Percentiles rank a stretch among this genome's conserved stretches.
Conservation (phyloP, 2,329 filamentous ascomycete species). For the Ophiocordyceps camponoti-leonardi region DNA sequence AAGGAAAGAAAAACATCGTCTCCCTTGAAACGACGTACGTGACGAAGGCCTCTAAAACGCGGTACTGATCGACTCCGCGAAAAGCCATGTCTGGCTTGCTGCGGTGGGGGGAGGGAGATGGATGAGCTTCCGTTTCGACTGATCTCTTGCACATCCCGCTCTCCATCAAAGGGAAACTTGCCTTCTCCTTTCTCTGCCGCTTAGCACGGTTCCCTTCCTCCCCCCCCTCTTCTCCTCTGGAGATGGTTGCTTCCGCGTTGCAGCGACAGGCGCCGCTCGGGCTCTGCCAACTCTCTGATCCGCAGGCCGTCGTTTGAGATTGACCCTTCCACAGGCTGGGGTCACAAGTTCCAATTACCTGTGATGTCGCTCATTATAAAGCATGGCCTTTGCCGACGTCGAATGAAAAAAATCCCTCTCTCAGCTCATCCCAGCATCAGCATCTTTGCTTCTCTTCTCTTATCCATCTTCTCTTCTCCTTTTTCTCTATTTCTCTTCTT, state of each 20-base stretch:
- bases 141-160: neutral
- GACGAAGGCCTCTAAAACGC: neutral
- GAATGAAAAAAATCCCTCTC: too few relatives aligned
- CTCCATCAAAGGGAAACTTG: neutral
- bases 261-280: neutral
- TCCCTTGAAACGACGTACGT: neutral
- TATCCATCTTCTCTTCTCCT: neutral
- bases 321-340: too few relatives aligned
- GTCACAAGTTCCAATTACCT: too few relatives aligned
- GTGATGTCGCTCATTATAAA: too few relatives aligned
- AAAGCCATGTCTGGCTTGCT: too few relatives aligned
- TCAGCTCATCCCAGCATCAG: too few relatives aligned
- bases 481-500: neutral
- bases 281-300: neutral
- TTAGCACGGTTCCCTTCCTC: neutral
- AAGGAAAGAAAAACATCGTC: neutral
- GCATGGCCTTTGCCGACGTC: too few relatives aligned
- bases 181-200: neutral
- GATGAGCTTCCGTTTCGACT: slow-evolving; percentile 1
- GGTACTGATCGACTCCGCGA: neutral
- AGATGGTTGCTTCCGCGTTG: neutral
- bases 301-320: too few relatives aligned
- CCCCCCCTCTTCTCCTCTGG: too few relatives aligned
- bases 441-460: too few relatives aligned
- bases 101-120: neutral